These are phyloP conservation scores for Cardamine occulta DNA, from an alignment of 345 rosid genomes.

Conservation along the genomic window DNA sequence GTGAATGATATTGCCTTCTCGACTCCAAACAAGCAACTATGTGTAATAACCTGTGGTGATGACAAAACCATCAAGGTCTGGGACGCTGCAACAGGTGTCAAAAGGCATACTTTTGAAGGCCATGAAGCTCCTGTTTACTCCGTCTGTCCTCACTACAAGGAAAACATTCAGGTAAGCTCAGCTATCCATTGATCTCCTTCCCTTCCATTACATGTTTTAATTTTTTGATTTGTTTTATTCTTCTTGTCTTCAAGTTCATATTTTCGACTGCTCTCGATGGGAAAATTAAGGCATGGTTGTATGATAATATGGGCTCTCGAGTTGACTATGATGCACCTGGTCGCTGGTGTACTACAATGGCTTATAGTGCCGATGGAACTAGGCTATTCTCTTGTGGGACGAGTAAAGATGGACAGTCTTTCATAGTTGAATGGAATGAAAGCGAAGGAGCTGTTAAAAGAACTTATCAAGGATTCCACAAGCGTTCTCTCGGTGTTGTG, in stretches of 20 bases:
- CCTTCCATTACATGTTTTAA: conserved; percentile 4
- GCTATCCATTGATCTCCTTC: conserved; percentile 3
- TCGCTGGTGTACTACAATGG: conserved; percentile 92
- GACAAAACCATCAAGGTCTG: conserved; percentile 92
- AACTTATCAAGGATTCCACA: conserved; percentile 77
- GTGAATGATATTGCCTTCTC: conserved; percentile 80
- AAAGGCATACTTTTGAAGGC: conserved; percentile 77
- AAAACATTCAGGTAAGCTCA: conserved; percentile 73
- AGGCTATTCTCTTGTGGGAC: conserved; percentile 93
- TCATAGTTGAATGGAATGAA: conserved; percentile 92
- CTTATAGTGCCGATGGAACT: conserved; percentile 90
- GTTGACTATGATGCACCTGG: conserved; percentile 96
- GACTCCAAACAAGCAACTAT: conserved; percentile 79
- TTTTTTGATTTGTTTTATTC: conserved; percentile 27
- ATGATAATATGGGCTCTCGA: conserved; percentile 82
- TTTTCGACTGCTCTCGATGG: conserved; percentile 92
- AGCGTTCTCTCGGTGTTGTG: conserved; percentile 79
- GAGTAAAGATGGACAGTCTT: conserved; percentile 82
- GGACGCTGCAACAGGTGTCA: conserved; percentile 78
- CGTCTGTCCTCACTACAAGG: conserved; percentile 84
- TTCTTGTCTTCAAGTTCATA: conserved; percentile 62
- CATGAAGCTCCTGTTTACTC: conserved; percentile 92
- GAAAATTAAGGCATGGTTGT: conserved; percentile 89
- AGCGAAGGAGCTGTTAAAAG: conserved; percentile 88
- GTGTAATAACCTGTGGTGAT: conserved; percentile 89